Evolutionary conservation across 306 rosid species (phyloP).

Genomic region (Prunus salicina): DNA sequence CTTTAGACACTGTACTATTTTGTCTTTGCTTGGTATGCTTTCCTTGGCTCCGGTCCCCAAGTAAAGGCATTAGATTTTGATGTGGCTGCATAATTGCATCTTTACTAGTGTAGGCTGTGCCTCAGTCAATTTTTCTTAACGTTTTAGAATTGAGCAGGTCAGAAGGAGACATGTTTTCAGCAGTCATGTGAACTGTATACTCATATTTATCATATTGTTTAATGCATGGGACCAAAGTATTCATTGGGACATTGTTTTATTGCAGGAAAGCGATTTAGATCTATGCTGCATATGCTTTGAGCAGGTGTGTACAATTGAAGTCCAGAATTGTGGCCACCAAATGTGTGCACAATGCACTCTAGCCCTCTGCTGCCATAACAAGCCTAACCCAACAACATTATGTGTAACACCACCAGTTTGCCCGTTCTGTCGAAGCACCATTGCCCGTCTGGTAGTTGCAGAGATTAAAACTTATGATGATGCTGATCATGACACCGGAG

Average conservation of each 20-base stretch:
- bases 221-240: constrained; percentile 10
- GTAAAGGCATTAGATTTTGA: neutral
- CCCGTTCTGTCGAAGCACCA: constrained; percentile 91
- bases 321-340: constrained; percentile 84
- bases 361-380: constrained; percentile 92
- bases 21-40: neutral
- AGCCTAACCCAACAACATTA: constrained; percentile 73
- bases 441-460: constrained; percentile 49
- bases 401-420: constrained; percentile 72
- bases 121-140: neutral
- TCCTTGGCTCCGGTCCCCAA: neutral
- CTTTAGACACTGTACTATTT: neutral
- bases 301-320: constrained; percentile 83
- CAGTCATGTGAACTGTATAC: neutral
- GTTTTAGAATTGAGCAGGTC: neutral
- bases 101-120: neutral
- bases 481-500: constrained; percentile 43
- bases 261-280: constrained; percentile 83
- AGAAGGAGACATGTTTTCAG: neutral
- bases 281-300: constrained; percentile 95
- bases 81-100: neutral
- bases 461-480: constrained; percentile 48
- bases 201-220: neutral
- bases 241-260: constrained; percentile 12
- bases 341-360: constrained; percentile 97